Percentiles rank a stretch among this genome's conserved stretches.
These are phyloP conservation scores for Gaeumannomyces tritici DNA, from an alignment of 2,329 filamentous ascomycete genomes.

Conservation along the genomic window DNA sequence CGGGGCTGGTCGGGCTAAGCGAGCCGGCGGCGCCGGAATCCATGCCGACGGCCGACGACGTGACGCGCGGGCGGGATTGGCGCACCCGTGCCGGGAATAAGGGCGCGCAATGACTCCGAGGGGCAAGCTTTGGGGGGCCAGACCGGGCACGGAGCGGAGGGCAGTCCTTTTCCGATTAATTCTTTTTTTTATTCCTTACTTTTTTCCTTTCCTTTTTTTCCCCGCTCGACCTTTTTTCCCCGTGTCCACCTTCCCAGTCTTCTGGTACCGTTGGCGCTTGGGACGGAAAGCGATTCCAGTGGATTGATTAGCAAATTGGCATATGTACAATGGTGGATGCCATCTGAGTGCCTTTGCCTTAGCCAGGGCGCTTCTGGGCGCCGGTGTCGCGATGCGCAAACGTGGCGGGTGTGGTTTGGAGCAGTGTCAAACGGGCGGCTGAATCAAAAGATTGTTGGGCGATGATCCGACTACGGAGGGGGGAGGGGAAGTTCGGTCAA, in stretches of 20 bases:
- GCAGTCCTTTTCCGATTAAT: neutral
- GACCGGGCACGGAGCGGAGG: neutral
- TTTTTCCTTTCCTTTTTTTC: neutral
- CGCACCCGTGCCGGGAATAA: conserved; percentile 2
- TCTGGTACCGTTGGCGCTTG: neutral
- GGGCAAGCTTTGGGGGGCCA: neutral
- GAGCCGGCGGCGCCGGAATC: conserved; percentile 23
- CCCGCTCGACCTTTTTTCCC: neutral
- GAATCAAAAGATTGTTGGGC: neutral
- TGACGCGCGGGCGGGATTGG: neutral
- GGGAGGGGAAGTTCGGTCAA: neutral
- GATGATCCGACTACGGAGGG: neutral
- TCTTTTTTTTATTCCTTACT: neutral
- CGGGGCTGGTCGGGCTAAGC: conserved; percentile 43
- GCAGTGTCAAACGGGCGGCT: neutral
- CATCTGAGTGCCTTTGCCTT: neutral
- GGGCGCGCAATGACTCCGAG: neutral
- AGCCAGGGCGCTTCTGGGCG: neutral
- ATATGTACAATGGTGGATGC: neutral
- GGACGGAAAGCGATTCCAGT: neutral
- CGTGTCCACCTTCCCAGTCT: neutral
- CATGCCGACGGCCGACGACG: conserved; percentile 15
- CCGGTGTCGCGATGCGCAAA: neutral
- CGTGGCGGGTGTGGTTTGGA: neutral
- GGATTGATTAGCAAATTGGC: neutral